Conservation (phyloP, 2,329 filamentous ascomycete species). For the Colletotrichum sansevieriae region DNA sequence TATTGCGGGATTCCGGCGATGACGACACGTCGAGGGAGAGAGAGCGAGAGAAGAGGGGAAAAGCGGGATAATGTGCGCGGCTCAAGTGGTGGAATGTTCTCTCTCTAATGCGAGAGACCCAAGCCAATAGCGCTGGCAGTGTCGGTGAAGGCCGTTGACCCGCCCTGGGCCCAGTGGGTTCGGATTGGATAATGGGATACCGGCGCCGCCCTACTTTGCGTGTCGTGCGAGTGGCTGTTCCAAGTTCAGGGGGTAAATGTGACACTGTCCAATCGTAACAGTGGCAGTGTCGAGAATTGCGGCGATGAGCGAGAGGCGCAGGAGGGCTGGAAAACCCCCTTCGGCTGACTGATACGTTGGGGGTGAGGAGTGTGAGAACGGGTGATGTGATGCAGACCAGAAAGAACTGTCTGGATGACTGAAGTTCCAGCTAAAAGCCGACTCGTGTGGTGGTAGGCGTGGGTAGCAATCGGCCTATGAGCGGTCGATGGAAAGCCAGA, state of each 20-base stretch:
- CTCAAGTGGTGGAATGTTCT: conserved; percentile 28
- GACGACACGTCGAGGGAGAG: conserved; percentile 35
- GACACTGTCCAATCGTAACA: conserved; percentile 24
- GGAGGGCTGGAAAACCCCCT: background rate
- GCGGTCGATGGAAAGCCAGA: conserved; percentile 22
- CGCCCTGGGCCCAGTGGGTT: conserved; percentile 31
- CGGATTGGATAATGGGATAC: conserved; percentile 37
- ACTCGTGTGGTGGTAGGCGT: conserved; percentile 36
- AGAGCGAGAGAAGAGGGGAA: conserved; percentile 34
- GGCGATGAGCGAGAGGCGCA: conserved; percentile 8
- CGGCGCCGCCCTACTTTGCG: conserved; percentile 27
- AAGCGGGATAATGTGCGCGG: conserved; percentile 26
- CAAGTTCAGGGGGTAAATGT: conserved; percentile 20
- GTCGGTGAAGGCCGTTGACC: conserved; percentile 42
- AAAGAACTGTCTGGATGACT: conserved; percentile 11
- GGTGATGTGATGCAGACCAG: conserved; percentile 30
- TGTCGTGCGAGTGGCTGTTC: conserved; percentile 34
- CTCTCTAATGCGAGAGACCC: conserved; percentile 21
- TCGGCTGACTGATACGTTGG: conserved; percentile 22
- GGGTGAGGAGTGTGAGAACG: conserved; percentile 5
- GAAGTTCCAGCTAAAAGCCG: conserved; percentile 7
- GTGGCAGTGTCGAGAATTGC: conserved; percentile 17
- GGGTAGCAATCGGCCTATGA: conserved; percentile 32
- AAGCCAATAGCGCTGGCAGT: conserved; percentile 36
- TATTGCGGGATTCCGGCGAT: conserved; percentile 35